These are phyloP conservation scores for Sporisorium scitamineum DNA, from an alignment of 1,284 basidiomycete genomes.

Conservation along the genomic window DNA sequence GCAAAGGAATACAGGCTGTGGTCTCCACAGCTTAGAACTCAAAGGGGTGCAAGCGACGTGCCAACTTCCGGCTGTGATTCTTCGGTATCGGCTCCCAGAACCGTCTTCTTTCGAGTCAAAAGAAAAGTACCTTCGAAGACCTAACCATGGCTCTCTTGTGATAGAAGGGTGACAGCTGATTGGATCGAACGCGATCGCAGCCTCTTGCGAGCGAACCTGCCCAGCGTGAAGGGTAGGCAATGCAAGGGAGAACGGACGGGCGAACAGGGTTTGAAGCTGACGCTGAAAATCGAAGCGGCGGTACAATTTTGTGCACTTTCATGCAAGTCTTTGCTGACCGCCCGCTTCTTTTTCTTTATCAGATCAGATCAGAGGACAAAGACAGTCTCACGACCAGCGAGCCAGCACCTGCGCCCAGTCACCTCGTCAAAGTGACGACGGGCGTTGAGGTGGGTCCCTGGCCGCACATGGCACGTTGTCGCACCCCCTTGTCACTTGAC, in stretches of 20 bases:
- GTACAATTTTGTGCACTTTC: background rate
- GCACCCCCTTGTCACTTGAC: background rate
- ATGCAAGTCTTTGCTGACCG: conserved; percentile 1
- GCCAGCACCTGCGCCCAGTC: background rate
- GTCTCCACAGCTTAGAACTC: background rate
- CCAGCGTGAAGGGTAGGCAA: background rate
- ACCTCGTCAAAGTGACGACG: background rate
- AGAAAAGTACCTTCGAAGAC: background rate
- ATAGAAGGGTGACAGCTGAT: background rate
- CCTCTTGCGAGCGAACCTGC: background rate
- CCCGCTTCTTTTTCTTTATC: background rate
- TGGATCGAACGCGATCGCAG: background rate
- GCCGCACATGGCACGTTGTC: too few species aligned
- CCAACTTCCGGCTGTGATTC: background rate
- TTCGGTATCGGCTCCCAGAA: background rate
- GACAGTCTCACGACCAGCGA: background rate
- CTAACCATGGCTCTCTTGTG: background rate
- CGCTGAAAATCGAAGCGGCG: conserved; percentile 5
- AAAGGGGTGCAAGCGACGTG: background rate
- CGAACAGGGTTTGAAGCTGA: background rate
- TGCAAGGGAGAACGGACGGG: conserved; percentile 14
- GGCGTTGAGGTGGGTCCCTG: background rate
- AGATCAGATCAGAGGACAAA: background rate
- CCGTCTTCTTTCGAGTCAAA: background rate
- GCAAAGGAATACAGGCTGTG: background rate